Base-by-base conservation (phyloP, 495 filamentous ascomycete genomes). In the Pyronema omphalodes region DNA sequence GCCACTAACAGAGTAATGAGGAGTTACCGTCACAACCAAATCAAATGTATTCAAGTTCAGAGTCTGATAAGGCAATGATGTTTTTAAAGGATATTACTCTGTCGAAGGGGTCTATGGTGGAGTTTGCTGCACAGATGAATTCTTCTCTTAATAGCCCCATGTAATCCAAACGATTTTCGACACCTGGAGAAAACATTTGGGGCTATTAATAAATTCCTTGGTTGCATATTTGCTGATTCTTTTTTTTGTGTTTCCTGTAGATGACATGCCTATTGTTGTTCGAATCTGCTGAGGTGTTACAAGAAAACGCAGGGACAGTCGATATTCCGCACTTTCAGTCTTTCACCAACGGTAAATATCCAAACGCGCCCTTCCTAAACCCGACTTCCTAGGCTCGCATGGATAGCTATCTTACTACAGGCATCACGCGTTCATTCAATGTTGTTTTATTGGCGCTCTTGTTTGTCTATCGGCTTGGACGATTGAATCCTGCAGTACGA, bases 191-290 rank as follows among this genome's bases (percentile, higher is more conserved):
- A n/a, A n/a, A n/a, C n/a, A n/a, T n/a, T n/a, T n/a, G n/a, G n/a
- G n/a, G n/a, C 50, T 14, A 19, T 14, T 45, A 35, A 7, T 6
- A 29, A 1, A 23, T 29, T 35, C 0, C 9, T 17, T 7, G 1
- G 48, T 39, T 54, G 52, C 37, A 46, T 48, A 33, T 44, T 48
- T 58, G 37, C 62, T 58, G 37, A 56, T 8, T 29, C 33, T 17
- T 47, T 12, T 1, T n/a, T n/a, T n/a, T n/a, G n/a, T n/a, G n/a
- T n/a, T n/a, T n/a, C n/a, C n/a, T 34, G 46, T 51, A 96, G 83
- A 83, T 95, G 68, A 93, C 91, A 0, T 94, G 89, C 60, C 73
- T 99, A 34, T 95, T 99, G 71, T 99, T 93, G 93, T 99, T 96
- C 63, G 93, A 96, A 66, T 82, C 81, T n/a, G 81, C 82, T 6